Evolutionary conservation across 2,329 filamentous ascomycete species (phyloP), one percentile per base, ranked within the genome.

Genomic region (Colletotrichum sp.): DNA sequence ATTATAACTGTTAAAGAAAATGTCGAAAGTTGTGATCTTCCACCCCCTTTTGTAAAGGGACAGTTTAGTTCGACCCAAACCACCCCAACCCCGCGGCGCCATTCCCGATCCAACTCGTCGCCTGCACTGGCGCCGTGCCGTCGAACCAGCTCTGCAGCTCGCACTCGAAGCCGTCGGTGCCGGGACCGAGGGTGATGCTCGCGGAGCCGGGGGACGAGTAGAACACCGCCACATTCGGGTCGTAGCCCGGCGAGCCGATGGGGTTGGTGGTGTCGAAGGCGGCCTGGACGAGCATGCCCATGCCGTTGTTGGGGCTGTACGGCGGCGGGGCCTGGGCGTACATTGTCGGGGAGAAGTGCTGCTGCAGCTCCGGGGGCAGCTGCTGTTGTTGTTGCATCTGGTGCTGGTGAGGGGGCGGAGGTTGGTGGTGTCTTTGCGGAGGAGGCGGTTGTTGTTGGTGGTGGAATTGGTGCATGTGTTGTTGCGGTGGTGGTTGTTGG

Each of bases 131-230:
- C 4, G 76, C 70, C 4, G 67, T 28, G 26, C 71, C 76, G 24
- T 76, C 76, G 71, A 76, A 77, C 76, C 76, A 77, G 56, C 74
- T 77, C 75, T 86, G 85, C 67, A 89, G 78, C 79, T 89, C 88
- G 10, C 80, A 82, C 76, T 88, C 85, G 74, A 86, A 89, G 3
- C 88, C 88, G 71, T 89, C 88, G 58, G 84, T 84, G 9, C 81
- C 79, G n/a, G 83, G 82, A 4, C 80, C 81, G 6, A 85, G 79
- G 52, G 78, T 65, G 48, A 77, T 75, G 43, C 78, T 74, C 6
- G 79, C 68, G n/a, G 77, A 66, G 26, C 80, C 80, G 3, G 77
- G 76, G 9, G 76, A 75, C 15, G 62, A 72, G 65, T 75, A 77
- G 26, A 71, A 73, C 8, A 68, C 73, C 5, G 73, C 73, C 15